These are phyloP conservation scores for Tricholoma matsutake DNA, from an alignment of 768 basidiomycete species.

Conservation along the genomic window DNA sequence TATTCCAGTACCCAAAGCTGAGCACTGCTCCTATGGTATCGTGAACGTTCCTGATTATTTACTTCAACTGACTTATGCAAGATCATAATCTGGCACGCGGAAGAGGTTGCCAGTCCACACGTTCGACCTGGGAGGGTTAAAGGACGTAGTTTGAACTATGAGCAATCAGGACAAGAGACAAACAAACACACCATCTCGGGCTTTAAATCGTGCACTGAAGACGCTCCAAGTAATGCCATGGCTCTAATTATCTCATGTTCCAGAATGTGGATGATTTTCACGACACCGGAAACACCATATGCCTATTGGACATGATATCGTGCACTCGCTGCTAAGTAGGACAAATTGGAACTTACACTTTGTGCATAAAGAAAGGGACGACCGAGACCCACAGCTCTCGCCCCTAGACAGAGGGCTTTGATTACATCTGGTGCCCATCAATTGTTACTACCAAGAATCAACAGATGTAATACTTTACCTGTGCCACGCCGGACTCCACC, in stretches of 20 bases:
- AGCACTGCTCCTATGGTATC: not conserved
- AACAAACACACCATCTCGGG: slow-evolving; percentile 64
- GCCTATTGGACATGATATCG: slow-evolving; percentile 42
- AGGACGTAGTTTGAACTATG: not conserved
- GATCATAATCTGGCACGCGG: slow-evolving; percentile 31
- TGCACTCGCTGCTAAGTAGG: not conserved
- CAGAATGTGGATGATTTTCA: slow-evolving; percentile 63
- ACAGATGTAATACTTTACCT: slow-evolving; percentile 35
- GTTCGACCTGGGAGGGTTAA: slow-evolving; percentile 50
- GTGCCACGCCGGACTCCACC: slow-evolving; percentile 75
- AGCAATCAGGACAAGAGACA: not conserved
- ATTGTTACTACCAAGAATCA: not conserved
- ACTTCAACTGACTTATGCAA: not conserved
- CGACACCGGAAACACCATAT: slow-evolving; percentile 70
- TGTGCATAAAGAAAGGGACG: slow-evolving; percentile 85
- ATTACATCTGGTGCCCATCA: slow-evolving; percentile 56
- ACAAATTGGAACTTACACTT: slow-evolving; percentile 48
- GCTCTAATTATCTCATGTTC: slow-evolving; percentile 73
- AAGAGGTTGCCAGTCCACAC: slow-evolving; percentile 64
- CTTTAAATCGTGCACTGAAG: slow-evolving; percentile 57
- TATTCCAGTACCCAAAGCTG: not conserved
- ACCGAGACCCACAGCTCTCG: slow-evolving; percentile 82
- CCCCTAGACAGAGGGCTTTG: slow-evolving; percentile 89
- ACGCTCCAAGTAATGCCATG: slow-evolving; percentile 76
- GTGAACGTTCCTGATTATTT: not conserved